Base-by-base conservation (phyloP, 208 protist genomes). In the Naegleria fowleri region DNA sequence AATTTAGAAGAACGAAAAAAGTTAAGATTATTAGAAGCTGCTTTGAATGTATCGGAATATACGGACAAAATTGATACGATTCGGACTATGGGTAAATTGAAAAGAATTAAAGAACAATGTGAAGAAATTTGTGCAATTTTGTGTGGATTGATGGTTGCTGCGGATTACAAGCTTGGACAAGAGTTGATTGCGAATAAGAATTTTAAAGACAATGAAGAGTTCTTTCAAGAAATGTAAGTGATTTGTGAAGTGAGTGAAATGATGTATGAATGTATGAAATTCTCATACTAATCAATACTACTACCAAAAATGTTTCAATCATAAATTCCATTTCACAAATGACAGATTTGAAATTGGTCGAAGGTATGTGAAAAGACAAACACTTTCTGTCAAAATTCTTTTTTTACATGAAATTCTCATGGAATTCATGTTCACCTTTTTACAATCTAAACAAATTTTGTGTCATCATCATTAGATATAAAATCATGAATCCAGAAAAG, bases 401-500 rank as follows among this genome's bases (percentile, higher is more conserved):
- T n/a, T n/a, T n/a, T n/a, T 48, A 48, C 43, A 48, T 48, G 43
- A 48, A 48, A 48, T 48, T 48, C n/a, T n/a, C n/a, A n/a, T n/a
- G n/a, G n/a, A n/a, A n/a, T n/a, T n/a, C n/a, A n/a, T n/a, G n/a
- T n/a, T n/a, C n/a, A n/a, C n/a, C n/a, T n/a, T n/a, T n/a, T n/a
- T n/a, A n/a, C n/a, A n/a, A n/a, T n/a, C n/a, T n/a, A n/a, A n/a
- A n/a, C n/a, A n/a, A n/a, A n/a, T n/a, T n/a, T n/a, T n/a, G n/a
- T 48, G 43, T 48, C 43, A 48, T 9, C 43, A 48, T 9, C 43
- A 48, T 9, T 48, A 94, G 97, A 59, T 97, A 97, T 91, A 98
- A 98, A 92, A 97, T 98, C 87, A 98, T 98, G 96, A 98, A 98
- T 92, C 96, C 96, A 0, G 97, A 98, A 92, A 93, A 97, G 93